Conservation (phyloP, 805 yeast genomes). For the Priceomyces castillae region DNA sequence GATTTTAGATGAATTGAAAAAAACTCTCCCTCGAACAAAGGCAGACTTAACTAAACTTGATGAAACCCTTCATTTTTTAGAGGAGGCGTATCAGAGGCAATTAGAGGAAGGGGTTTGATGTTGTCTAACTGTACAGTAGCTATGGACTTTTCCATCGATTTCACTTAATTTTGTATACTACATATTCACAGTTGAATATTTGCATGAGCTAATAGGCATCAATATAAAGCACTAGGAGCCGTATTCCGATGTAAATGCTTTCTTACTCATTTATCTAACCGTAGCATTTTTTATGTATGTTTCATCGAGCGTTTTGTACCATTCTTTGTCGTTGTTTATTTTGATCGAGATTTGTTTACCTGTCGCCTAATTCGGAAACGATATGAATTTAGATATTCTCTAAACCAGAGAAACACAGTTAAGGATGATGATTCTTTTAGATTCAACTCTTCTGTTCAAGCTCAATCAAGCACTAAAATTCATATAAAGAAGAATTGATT, state of each 20-base stretch:
- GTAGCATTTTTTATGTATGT: too few relatives aligned
- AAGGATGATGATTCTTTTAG: too few relatives aligned
- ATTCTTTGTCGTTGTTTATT: constrained; percentile 3
- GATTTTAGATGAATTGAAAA: constrained; percentile 33
- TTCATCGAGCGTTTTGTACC: too few relatives aligned
- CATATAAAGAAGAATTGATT: too few relatives aligned
- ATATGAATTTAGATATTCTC: background rate
- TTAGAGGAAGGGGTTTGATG: constrained; percentile 5
- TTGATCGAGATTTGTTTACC: constrained; percentile 4
- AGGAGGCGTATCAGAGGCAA: constrained; percentile 17
- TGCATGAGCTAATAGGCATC: background rate
- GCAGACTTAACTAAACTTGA: constrained; percentile 34
- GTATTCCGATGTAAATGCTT: too few relatives aligned
- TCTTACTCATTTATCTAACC: too few relatives aligned
- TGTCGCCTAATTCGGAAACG: constrained; percentile 4
- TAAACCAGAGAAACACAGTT: background rate
- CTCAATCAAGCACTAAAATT: too few relatives aligned
- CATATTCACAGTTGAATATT: background rate
- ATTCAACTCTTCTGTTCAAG: too few relatives aligned
- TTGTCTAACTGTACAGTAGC: background rate
- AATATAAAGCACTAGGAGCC: background rate
- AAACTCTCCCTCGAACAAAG: constrained; percentile 32
- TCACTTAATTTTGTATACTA: background rate
- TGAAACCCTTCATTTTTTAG: constrained; percentile 29
- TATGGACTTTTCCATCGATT: background rate